A percentile compares a stretch with the other conserved stretches of the same genome.
Evolutionary conservation across 169 alveolate species (phyloP).

Genomic region (Plasmodium coatneyi): DNA sequence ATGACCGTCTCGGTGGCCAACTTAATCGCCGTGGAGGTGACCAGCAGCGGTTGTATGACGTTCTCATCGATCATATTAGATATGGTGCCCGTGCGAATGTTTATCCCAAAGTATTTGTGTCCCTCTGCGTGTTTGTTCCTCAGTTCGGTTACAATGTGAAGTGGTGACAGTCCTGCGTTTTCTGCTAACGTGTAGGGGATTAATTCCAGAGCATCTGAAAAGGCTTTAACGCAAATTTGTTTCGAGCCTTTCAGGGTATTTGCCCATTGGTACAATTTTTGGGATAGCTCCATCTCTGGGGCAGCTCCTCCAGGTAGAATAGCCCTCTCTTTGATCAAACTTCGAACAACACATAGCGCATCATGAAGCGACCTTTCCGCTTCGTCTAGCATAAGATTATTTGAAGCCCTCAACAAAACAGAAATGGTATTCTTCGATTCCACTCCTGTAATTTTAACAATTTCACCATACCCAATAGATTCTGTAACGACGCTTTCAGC

Average conservation of each 20-base stretch:
- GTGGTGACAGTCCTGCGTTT: constrained; percentile 99
- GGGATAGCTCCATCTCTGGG: constrained; percentile 97
- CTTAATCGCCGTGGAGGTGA: constrained; percentile 96
- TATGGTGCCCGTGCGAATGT: constrained; percentile 91
- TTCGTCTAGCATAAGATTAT: constrained; percentile 95
- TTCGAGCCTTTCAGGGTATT: constrained; percentile 94
- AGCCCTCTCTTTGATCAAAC: constrained; percentile 95
- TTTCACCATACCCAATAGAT: constrained; percentile 92
- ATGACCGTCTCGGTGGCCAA: constrained; percentile 99
- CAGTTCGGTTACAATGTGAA: constrained; percentile 96
- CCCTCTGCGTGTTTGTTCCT: constrained; percentile 94
- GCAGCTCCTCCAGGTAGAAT: constrained; percentile 99
- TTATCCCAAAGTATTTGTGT: constrained; percentile 93
- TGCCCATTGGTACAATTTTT: constrained; percentile 89
- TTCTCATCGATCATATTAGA: constrained; percentile 94
- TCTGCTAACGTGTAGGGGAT: constrained; percentile 99
- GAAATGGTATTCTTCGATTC: constrained; percentile 95
- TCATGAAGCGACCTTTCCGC: constrained; percentile 99
- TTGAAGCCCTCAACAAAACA: constrained; percentile 97
- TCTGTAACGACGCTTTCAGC: constrained; percentile 92
- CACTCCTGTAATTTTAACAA: constrained; percentile 96
- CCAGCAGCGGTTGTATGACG: constrained; percentile 97
- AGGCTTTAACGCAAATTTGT: constrained; percentile 95
- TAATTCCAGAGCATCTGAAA: constrained; percentile 98
- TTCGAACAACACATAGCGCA: constrained; percentile 98